Evolutionary conservation across 805 yeast species (phyloP).

Genomic region (Starmerella powellii): DNA sequence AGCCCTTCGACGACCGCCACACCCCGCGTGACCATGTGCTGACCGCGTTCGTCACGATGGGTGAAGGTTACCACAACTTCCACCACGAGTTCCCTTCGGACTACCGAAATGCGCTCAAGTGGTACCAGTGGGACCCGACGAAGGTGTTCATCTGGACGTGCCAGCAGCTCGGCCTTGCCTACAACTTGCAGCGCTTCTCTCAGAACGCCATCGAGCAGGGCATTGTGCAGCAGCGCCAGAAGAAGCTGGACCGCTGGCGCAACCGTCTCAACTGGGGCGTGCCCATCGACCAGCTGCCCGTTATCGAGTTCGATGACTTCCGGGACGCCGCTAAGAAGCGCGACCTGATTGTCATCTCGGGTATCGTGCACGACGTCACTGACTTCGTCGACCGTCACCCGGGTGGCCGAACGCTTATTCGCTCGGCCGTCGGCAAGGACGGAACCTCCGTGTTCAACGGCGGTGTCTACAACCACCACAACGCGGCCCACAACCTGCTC

Average conservation of each 20-base stretch:
- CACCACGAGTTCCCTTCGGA: constrained; percentile 94
- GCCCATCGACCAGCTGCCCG: constrained; percentile 77
- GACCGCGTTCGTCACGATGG: constrained; percentile 58
- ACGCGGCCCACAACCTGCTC: constrained; percentile 80
- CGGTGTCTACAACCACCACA: constrained; percentile 84
- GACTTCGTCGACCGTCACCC: constrained; percentile 89
- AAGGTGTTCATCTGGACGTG: constrained; percentile 55
- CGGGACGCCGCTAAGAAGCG: constrained; percentile 39
- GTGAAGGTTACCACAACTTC: constrained; percentile 86
- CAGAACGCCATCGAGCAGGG: constrained; percentile 57
- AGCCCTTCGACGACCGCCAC: constrained; percentile 62
- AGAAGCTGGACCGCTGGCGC: constrained; percentile 61
- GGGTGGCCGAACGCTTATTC: constrained; percentile 72
- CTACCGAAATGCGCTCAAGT: constrained; percentile 59
- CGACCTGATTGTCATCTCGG: constrained; percentile 70
- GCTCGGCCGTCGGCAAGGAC: constrained; percentile 78
- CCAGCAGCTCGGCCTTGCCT: constrained; percentile 45
- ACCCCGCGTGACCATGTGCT: constrained; percentile 59
- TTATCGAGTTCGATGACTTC: constrained; percentile 45
- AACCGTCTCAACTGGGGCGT: constrained; percentile 85
- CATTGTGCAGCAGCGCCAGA: constrained; percentile 70
- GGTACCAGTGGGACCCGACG: constrained; percentile 77
- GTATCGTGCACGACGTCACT: constrained; percentile 86
- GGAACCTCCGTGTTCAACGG: constrained; percentile 92
- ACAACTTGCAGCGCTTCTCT: constrained; percentile 44